Conservation (phyloP, 2,329 filamentous ascomycete species). For the Plenodomus lindquistii region DNA sequence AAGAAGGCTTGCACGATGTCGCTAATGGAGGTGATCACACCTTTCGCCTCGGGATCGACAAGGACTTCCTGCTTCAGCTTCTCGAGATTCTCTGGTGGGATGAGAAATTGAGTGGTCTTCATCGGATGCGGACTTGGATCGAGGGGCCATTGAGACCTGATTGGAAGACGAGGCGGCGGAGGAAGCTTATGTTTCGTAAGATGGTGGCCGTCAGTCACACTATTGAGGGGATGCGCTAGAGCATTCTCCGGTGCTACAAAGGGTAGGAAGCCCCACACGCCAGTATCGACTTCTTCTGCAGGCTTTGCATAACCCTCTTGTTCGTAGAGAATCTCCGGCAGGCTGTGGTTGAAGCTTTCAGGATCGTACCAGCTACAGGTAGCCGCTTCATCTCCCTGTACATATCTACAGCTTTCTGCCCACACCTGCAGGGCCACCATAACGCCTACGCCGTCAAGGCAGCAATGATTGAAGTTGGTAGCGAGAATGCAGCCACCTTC, state of each 20-base stretch:
- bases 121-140: slow-evolving; percentile 29
- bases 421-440: slow-evolving; percentile 27
- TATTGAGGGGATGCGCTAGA: background rate
- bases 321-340: slow-evolving; percentile 25
- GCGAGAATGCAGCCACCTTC: slow-evolving; percentile 30
- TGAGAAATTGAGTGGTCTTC: slow-evolving; percentile 38
- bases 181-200: background rate
- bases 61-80: slow-evolving; percentile 37
- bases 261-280: slow-evolving; percentile 22
- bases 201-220: background rate
- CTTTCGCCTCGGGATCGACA: slow-evolving; percentile 23
- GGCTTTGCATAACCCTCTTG: slow-evolving; percentile 17
- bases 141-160: slow-evolving; percentile 34
- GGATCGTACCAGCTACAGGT: slow-evolving; percentile 24
- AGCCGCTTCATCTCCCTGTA: slow-evolving; percentile 24
- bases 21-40: slow-evolving; percentile 35
- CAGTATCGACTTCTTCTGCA: slow-evolving; percentile 17
- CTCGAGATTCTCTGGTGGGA: slow-evolving; percentile 34
- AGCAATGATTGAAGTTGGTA: slow-evolving; percentile 22
- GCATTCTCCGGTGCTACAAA: slow-evolving; percentile 20
- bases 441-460: slow-evolving; percentile 25
- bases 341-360: slow-evolving; percentile 27
- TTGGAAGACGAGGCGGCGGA: slow-evolving; percentile 27
- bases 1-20: slow-evolving; percentile 49
- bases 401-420: slow-evolving; percentile 28